Conservation (phyloP, 352 stramenopile genomes). For the Pythium phragmitis region DNA sequence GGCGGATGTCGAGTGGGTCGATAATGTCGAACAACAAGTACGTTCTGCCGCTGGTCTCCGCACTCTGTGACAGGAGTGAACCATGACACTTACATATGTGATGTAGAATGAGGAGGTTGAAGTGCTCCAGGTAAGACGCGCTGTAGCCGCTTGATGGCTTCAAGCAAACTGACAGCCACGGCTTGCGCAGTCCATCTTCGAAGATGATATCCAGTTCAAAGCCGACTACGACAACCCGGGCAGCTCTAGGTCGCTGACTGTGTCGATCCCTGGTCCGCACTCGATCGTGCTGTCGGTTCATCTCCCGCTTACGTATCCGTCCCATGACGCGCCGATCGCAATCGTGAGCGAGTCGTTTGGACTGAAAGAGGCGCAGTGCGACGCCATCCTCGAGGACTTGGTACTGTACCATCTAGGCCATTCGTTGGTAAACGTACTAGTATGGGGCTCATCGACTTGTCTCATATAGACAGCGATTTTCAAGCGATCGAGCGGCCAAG, state of each 20-base stretch:
- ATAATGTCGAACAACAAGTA: constrained; percentile 60
- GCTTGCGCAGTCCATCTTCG: constrained; percentile 66
- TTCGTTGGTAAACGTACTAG: no score
- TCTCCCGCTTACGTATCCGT: constrained; percentile 69
- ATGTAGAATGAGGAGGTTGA: constrained; percentile 72
- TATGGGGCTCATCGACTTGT: neutral
- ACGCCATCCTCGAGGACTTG: constrained; percentile 63
- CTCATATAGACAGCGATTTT: constrained; percentile 48
- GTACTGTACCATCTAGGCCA: constrained; percentile 23
- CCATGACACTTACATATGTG: neutral
- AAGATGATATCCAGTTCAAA: constrained; percentile 61
- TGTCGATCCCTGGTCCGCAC: constrained; percentile 59
- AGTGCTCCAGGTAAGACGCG: constrained; percentile 57
- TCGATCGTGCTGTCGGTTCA: constrained; percentile 72
- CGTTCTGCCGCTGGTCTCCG: neutral
- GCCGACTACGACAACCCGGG: constrained; percentile 41
- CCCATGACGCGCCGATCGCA: constrained; percentile 61
- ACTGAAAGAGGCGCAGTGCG: constrained; percentile 63
- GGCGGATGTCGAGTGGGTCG: constrained; percentile 12
- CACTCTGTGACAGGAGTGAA: no score
- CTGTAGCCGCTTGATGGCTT: neutral
- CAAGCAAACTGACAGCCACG: neutral
- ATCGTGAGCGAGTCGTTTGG: constrained; percentile 84
- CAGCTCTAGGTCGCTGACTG: constrained; percentile 50
- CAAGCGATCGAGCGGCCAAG: constrained; percentile 67